Base-by-base conservation (phyloP, 2,329 filamentous ascomycete species). In the Pestalotiopsis sp. region DNA sequence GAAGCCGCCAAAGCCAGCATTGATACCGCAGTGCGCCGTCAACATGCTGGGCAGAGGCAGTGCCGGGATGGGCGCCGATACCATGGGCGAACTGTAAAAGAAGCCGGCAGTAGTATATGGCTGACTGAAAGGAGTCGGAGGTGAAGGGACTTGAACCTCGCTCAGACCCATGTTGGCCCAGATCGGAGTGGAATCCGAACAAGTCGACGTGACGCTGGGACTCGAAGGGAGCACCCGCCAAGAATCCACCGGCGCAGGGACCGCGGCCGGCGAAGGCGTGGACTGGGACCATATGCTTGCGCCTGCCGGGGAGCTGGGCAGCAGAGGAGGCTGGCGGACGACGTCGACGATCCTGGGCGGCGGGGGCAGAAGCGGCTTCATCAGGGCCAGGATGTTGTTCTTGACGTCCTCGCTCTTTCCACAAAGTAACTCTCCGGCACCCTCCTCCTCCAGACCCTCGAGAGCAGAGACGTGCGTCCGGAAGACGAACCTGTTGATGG, bases 401-500 rank as follows among this genome's bases (percentile, higher is more conserved):
- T 97, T 97, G 82, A 98, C 95, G 75, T 98, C 94, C 74, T 97
- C 94, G 78, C 93, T 94, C 83, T 93, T 93, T 73, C 95, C 95
- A 78, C 92, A 92, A 70, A 98, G 90, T 73, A 99, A 87, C 84
- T 99, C 96, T 72, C 96, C 96, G 62, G 93, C 93, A 71, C 96
- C 96, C 77, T 98, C 95, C 83, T 98, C 96, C 85, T 99, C 96
- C 73, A 98, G 87, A 68, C 96, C 96, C 83, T 99, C 96, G 66
- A 99, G 88, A 60, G 95, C 96, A 70, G 92, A 91, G 72, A 93
- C 94, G 76, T 93, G 90, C 17, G 95, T 95, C 78, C 94, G 92
- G 84, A 93, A 99, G 78, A 99, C 95, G 78, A 97, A 99, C 83
- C 92, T 95, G 89, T 99, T 99, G 84, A 95, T 91, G 73, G 95